Percentiles rank a stretch among this genome's conserved stretches.
Evolutionary conservation across 2,329 filamentous ascomycete genomes (phyloP).

Genomic region (Fusarium bactridioides): DNA sequence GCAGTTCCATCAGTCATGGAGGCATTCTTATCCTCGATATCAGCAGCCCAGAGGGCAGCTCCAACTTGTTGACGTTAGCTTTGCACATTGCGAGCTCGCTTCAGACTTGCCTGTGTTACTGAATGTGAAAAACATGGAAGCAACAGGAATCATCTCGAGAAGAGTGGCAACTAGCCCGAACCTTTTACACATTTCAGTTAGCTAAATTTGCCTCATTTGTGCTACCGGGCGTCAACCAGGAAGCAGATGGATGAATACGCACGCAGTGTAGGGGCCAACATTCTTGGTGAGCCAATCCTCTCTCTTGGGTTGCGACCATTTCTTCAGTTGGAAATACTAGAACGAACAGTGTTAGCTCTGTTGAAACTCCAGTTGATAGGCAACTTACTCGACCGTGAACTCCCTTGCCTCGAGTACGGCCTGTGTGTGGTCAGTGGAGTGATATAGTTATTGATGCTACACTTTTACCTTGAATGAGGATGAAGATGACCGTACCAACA

Average conservation of each 20-base stretch:
- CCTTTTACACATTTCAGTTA: conserved; percentile 54
- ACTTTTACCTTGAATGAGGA: conserved; percentile 72
- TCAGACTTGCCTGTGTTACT: conserved; percentile 74
- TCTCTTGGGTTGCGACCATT: conserved; percentile 72
- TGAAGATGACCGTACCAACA: conserved; percentile 82
- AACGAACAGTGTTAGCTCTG: conserved; percentile 1
- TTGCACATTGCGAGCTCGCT: background rate
- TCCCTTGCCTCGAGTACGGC: conserved; percentile 56
- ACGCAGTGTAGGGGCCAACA: conserved; percentile 82
- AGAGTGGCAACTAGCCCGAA: conserved; percentile 78
- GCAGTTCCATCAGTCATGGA: conserved; percentile 60
- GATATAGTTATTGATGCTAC: background rate
- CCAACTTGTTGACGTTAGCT: conserved; percentile 64
- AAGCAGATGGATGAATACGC: conserved; percentile 48
- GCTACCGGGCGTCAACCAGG: background rate
- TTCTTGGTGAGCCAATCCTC: conserved; percentile 75
- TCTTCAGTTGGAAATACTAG: conserved; percentile 91
- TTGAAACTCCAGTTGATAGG: background rate
- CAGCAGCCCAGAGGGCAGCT: conserved; percentile 92
- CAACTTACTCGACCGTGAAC: conserved; percentile 64
- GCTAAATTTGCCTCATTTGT: conserved; percentile 1
- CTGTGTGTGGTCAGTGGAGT: conserved; percentile 40
- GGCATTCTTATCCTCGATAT: conserved; percentile 70
- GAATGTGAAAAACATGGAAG: conserved; percentile 84
- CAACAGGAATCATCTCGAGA: conserved; percentile 84